Conservation (phyloP, 208 protist genomes). For the Leishmania braziliensis region DNA sequence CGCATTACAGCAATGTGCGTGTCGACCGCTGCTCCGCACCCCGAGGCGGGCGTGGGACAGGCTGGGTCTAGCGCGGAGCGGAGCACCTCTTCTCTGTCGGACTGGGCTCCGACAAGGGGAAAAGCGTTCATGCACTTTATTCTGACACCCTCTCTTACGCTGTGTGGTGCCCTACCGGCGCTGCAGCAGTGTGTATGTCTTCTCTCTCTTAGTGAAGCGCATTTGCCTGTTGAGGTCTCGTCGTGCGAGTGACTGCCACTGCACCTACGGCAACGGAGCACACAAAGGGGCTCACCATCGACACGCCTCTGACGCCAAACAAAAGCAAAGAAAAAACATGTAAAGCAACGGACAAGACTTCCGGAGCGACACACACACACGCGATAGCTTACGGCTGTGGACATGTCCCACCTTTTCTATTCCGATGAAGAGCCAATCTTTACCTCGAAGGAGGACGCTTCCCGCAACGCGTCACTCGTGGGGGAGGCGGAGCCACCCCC, state of each 20-base stretch:
- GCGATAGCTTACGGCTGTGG: background rate
- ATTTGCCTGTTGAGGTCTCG: too few relatives aligned
- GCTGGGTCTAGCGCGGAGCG: background rate
- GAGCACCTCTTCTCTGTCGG: background rate
- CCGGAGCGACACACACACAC: too few relatives aligned
- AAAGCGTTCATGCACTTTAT: background rate
- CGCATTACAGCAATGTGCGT: background rate
- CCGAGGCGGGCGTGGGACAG: background rate
- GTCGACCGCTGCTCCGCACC: background rate
- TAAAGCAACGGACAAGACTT: too few relatives aligned
- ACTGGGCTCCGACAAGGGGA: background rate
- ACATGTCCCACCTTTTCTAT: background rate
- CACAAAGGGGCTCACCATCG: background rate
- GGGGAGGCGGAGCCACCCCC: background rate
- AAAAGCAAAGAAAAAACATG: too few relatives aligned
- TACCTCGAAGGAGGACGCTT: background rate
- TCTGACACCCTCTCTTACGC: too few relatives aligned
- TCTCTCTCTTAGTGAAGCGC: too few relatives aligned
- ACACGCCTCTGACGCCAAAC: too few relatives aligned
- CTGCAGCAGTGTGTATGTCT: too few relatives aligned
- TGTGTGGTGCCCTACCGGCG: too few relatives aligned
- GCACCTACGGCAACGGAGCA: too few relatives aligned
- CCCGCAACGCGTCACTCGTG: background rate
- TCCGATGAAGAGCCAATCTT: conserved; percentile 26
- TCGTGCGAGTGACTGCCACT: too few relatives aligned